Evolutionary conservation across 2,329 filamentous ascomycete genomes (phyloP), one percentile per base, ranked within the genome.

Genomic region (Colletotrichum sansevieriae): DNA sequence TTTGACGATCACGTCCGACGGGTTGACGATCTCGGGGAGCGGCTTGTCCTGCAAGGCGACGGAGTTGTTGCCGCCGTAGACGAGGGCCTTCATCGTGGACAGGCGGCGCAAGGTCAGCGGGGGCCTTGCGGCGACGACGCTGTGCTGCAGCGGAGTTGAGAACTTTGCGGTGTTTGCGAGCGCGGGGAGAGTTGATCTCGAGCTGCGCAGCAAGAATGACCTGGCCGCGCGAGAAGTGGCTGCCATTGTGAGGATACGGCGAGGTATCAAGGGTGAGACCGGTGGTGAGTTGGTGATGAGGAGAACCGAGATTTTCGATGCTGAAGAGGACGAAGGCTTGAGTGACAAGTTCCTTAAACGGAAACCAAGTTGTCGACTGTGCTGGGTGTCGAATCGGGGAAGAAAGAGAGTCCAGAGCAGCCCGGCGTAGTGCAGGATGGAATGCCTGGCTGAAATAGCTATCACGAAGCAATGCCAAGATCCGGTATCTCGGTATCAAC

Each of bases 61-160:
- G 11, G 73, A 73, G 29, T 75, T 74, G 9, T 72, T 71, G 41
- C 75, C 76, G 5, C 73, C 76, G 71, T 84, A 85, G 7, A 85
- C 77, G 51, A 86, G 79, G 5, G 83, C 83, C 70, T 83, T 83
- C 83, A 85, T 85, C 10, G 73, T 76, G 25, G 55, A 63, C 10
- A 46, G 9, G 41, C 43, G 25, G 15, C 64, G 58, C 0, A 37
- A 6, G 3, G 51, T 47, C 4, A 47, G n/a, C 3, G 63, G 55
- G 64, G 18, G 18, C 18, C 58, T 39, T 22, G 51, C 20, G 6
- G 51, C 10, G 49, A 62, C 11, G 6, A 20, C n/a, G 5, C 33
- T 29, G 9, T 4, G 37, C 3, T 1, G 3, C 15, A 43, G 47
- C 0, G 35, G 1, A 1, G 56, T 33, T 9, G 57, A 37, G n/a